phyloP scores from a whole-genome alignment of 2,329 filamentous ascomycete species.

The Colletotrichum sp. region DNA sequence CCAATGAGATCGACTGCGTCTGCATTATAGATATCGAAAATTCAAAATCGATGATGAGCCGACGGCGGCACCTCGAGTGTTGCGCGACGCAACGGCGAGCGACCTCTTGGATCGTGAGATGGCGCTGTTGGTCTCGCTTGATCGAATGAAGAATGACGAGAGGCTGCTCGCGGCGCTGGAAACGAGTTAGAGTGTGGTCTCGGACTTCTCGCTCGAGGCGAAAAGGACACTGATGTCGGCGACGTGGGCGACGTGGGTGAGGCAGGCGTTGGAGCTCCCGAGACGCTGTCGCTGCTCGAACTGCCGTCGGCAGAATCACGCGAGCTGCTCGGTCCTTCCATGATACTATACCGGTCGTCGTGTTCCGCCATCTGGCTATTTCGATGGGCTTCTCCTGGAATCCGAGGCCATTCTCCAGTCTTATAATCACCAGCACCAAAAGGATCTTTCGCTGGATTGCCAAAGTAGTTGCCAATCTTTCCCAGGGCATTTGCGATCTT shows the following conservation, averaged over 20 bases:
- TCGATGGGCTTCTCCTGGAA: slow-evolving; percentile 57
- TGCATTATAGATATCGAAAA: not conserved
- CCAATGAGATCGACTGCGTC: not conserved
- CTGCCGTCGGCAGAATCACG: slow-evolving; percentile 33
- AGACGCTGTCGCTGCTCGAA: slow-evolving; percentile 18
- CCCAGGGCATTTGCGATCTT: slow-evolving; percentile 49
- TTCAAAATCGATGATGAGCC: not conserved
- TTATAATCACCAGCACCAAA: slow-evolving; percentile 56
- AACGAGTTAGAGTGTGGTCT: not conserved
- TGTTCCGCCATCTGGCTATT: slow-evolving; percentile 43
- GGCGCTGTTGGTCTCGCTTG: not conserved
- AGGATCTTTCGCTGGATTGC: slow-evolving; percentile 50
- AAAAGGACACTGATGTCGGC: not conserved
- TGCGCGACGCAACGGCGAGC: not conserved
- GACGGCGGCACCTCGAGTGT: not conserved
- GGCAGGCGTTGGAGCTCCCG: not conserved
- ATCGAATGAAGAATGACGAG: not conserved
- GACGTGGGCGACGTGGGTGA: not conserved
- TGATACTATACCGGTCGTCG: slow-evolving; percentile 44
- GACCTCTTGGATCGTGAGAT: not conserved
- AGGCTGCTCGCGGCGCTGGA: not conserved
- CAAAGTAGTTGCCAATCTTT: slow-evolving; percentile 48
- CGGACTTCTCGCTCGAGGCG: not conserved
- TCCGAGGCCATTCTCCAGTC: slow-evolving; percentile 55
- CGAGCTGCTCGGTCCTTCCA: slow-evolving; percentile 25